Evolutionary conservation across 148 eudicot species (phyloP).

Genomic region (Heliamphora exappendiculata): DNA sequence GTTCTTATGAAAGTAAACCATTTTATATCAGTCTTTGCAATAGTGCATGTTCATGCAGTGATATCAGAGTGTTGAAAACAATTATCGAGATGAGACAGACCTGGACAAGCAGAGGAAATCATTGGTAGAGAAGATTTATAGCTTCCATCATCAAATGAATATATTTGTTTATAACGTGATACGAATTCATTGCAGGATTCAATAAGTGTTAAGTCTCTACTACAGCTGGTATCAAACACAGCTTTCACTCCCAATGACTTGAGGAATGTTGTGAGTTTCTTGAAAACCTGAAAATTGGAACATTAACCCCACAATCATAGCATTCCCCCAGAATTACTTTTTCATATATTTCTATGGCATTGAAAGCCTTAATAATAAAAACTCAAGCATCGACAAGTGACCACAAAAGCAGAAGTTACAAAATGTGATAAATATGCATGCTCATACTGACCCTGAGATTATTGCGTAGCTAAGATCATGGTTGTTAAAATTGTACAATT

Average conservation of each 20-base stretch:
- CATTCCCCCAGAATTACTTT: neutral
- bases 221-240: constrained; percentile 86
- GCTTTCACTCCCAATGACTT: constrained; percentile 93
- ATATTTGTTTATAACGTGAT: constrained; percentile 57
- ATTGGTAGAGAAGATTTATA: constrained; percentile 56
- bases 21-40: neutral
- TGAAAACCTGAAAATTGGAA: constrained; percentile 50
- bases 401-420: neutral
- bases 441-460: neutral
- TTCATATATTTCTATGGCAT: neutral
- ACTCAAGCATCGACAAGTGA: neutral
- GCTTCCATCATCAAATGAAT: constrained; percentile 29
- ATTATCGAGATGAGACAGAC: constrained; percentile 27
- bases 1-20: neutral
- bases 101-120: constrained; percentile 96
- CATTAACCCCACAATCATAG: constrained; percentile 1
- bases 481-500: neutral
- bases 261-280: constrained; percentile 81
- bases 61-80: neutral
- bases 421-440: neutral
- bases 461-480: neutral
- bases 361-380: neutral
- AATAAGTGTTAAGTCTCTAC: constrained; percentile 80
- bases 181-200: constrained; percentile 92
- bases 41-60: neutral